Evolutionary conservation across 345 rosid species (phyloP).

Genomic region (Sonneratia caseolaris): DNA sequence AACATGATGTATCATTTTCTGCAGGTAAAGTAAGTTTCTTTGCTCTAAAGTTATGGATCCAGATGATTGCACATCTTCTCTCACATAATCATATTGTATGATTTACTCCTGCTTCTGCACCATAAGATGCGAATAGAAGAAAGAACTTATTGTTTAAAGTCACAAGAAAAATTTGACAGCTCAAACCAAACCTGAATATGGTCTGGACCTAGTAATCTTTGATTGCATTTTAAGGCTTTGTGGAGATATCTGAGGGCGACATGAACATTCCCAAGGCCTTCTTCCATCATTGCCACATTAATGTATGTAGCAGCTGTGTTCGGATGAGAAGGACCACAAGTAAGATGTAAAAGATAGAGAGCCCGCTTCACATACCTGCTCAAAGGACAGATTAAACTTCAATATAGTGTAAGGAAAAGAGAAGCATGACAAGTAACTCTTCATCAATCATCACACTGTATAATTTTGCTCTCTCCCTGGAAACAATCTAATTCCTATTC

Average conservation of each 20-base stretch:
- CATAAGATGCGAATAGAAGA: neutral
- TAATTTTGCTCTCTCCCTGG: neutral
- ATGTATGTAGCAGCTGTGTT: constrained; percentile 99
- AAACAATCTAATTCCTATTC: neutral
- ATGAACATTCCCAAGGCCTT: constrained; percentile 98
- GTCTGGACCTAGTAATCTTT: constrained; percentile 90
- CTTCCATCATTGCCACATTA: constrained; percentile 99
- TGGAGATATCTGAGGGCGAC: constrained; percentile 98
- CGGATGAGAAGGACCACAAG: constrained; percentile 98
- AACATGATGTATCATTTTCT: neutral
- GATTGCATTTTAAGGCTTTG: constrained; percentile 94
- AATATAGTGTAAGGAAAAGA: constrained; percentile 3
- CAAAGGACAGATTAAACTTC: constrained; percentile 13
- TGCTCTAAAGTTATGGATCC: neutral
- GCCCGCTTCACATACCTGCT: constrained; percentile 97
- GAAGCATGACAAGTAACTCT: constrained; percentile 10
- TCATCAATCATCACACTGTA: neutral
- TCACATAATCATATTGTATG: neutral
- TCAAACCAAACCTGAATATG: constrained; percentile 79
- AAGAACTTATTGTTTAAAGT: constrained; percentile 5
- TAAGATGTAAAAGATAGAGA: constrained; percentile 89
- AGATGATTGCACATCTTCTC: neutral
- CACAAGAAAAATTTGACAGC: constrained; percentile 3
- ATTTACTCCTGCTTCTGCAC: neutral
- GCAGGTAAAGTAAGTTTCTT: neutral